Base-by-base conservation (phyloP, 2,329 filamentous ascomycete genomes). In the Coleophoma cylindrospora region DNA sequence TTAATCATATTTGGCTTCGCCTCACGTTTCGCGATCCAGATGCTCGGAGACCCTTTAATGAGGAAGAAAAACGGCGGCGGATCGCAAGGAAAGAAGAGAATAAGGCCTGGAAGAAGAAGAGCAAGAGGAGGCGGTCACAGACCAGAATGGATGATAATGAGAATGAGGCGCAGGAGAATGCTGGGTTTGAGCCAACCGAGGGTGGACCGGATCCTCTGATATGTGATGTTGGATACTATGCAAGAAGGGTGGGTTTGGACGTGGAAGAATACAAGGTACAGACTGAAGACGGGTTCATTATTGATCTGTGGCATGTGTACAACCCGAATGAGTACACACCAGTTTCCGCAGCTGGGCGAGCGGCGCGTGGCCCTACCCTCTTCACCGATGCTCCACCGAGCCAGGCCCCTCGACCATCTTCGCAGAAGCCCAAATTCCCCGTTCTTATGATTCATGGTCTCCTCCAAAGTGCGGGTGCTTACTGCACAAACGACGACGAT, bases 211-310 rank as follows among this genome's bases (percentile, higher is more conserved):
- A 96, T 66, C 84, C 81, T 3, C 71, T 96, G 8, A 69, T 88
- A 8, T 89, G 87, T 61, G 87, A 96, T 60, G 81, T 91, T 17
- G 78, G 79, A 3, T 94, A 96, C 64, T 96, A 97, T 64, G 91
- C 92, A 1, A 79, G 89, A 17, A 77, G 91, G 12, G 90, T 96
- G 13, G 92, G 92, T 0, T 76, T 97, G 1, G 90, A 96, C 54
- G 81, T 90, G 21, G 91, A 96, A 63, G 79, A 80, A 10, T 89
- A 90, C 61, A 76, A 88, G 45, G 91, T 96, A 0, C 86, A 95
- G 66, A 96, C 92, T 0, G 91, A 96, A 65, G 92, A 97, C 61
- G 91, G 91, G 1, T 96, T 96, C 64, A 81, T 96, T 43, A 87
- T 96, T 54, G 83, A 87, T 19, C 74, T 96, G 1, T 95, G 89